phyloP scores from a whole-genome alignment of 148 eudicot species.

The Chenopodium formosanum region DNA sequence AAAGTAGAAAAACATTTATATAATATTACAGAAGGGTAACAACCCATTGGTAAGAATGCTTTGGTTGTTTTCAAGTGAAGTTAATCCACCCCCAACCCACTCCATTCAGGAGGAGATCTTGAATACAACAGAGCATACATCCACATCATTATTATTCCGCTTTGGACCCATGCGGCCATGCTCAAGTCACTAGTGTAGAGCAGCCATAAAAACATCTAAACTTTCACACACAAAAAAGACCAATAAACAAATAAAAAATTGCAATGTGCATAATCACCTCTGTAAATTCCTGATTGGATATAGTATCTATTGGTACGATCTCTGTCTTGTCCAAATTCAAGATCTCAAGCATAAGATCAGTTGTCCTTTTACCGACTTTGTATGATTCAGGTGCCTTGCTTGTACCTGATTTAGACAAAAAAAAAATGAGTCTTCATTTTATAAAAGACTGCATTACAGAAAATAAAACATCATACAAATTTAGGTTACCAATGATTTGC shows the following conservation, averaged over 20 bases:
- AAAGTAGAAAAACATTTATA: neutral
- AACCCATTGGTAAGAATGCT: neutral
- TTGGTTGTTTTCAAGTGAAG: neutral
- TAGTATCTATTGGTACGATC: slow-evolving; percentile 70
- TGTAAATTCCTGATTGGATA: slow-evolving; percentile 94
- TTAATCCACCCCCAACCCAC: too few relatives aligned
- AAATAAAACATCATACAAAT: neutral
- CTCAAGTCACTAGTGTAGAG: neutral
- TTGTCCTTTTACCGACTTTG: slow-evolving; percentile 81
- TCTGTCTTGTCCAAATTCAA: slow-evolving; percentile 90
- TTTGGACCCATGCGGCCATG: neutral
- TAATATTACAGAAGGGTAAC: neutral
- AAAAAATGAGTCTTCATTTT: slow-evolving; percentile 17
- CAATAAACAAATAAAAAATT: slow-evolving; percentile 1
- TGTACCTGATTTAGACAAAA: slow-evolving; percentile 56
- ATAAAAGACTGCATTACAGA: neutral
- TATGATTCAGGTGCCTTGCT: slow-evolving; percentile 72
- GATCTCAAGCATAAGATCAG: slow-evolving; percentile 78
- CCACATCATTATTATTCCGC: neutral
- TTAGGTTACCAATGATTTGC: slow-evolving; percentile 76
- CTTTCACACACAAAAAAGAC: neutral
- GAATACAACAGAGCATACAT: neutral
- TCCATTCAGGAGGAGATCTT: neutral
- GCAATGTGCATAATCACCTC: slow-evolving; percentile 52
- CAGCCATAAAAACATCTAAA: neutral